These are phyloP conservation scores for Xylaria sp. DNA, from an alignment of 495 filamentous ascomycete species.

Conservation along the genomic window DNA sequence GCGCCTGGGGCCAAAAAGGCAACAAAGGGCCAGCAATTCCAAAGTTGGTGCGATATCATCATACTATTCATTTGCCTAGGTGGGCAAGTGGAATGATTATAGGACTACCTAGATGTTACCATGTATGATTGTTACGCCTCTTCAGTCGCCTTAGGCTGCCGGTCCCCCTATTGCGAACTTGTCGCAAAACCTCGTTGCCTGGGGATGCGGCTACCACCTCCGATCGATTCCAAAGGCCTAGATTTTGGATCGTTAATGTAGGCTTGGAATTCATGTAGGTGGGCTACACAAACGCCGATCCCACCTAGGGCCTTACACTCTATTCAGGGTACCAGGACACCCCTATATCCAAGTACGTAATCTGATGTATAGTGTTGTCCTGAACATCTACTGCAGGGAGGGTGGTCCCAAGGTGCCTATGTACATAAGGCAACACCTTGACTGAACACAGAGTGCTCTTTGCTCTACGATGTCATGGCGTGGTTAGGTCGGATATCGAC, in stretches of 20 bases:
- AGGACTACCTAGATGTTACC: background rate
- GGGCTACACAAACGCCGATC: background rate
- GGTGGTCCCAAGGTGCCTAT: background rate
- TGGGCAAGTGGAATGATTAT: background rate
- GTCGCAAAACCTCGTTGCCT: slow-evolving; percentile 8
- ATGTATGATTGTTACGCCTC: background rate
- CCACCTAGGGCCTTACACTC: background rate
- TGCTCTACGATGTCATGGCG: background rate
- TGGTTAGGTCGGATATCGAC: background rate
- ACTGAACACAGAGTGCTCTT: background rate
- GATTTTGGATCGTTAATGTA: background rate
- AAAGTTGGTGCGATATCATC: background rate
- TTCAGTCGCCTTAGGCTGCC: background rate
- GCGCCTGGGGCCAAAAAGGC: background rate
- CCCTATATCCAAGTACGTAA: background rate
- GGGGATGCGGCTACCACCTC: background rate
- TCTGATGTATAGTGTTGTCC: background rate
- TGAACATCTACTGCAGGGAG: background rate
- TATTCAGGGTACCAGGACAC: background rate
- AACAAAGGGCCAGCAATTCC: background rate
- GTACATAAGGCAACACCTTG: background rate
- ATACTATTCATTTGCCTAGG: background rate
- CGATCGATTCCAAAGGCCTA: no score
- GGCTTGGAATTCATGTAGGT: background rate
- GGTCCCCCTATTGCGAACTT: background rate